Evolutionary conservation across 2,329 filamentous ascomycete species (phyloP).

Genomic region (Capronia americana): DNA sequence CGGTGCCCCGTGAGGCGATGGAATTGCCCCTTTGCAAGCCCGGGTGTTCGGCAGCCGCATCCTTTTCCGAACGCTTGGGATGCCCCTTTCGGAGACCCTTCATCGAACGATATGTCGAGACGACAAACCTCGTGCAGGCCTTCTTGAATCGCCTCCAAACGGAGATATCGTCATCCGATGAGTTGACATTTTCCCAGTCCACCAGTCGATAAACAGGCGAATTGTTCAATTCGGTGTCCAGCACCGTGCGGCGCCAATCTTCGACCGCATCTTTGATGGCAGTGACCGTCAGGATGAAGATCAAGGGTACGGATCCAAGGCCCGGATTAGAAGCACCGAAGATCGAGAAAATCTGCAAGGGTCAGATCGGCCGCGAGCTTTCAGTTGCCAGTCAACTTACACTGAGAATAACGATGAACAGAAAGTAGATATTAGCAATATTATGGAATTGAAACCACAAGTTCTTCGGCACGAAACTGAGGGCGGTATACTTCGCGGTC

Average conservation of each 20-base stretch:
- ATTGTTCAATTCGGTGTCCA: slow-evolving; percentile 95
- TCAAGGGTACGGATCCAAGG: slow-evolving; percentile 86
- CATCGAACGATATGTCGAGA: slow-evolving; percentile 61
- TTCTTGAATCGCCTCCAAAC: slow-evolving; percentile 91
- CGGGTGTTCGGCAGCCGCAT: slow-evolving; percentile 58
- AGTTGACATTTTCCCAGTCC: slow-evolving; percentile 92
- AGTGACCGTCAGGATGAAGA: slow-evolving; percentile 87
- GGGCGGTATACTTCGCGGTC: slow-evolving; percentile 94
- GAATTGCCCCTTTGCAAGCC: slow-evolving; percentile 65
- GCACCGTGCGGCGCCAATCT: slow-evolving; percentile 87
- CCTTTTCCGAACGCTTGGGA: slow-evolving; percentile 57
- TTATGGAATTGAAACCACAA: slow-evolving; percentile 98
- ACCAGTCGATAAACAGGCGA: slow-evolving; percentile 88
- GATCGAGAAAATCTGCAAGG: slow-evolving; percentile 83
- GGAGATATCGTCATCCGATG: slow-evolving; percentile 83
- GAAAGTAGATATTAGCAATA: slow-evolving; percentile 96
- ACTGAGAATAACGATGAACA: slow-evolving; percentile 91
- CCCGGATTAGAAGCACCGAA: slow-evolving; percentile 92
- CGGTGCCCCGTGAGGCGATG: slow-evolving; percentile 65
- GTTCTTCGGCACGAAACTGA: slow-evolving; percentile 96
- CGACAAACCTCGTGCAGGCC: slow-evolving; percentile 69
- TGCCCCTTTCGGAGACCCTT: slow-evolving; percentile 50
- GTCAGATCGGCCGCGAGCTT: slow-evolving; percentile 9
- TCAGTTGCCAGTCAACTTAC: slow-evolving; percentile 64
- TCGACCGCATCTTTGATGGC: slow-evolving; percentile 94